A percentile compares a stretch with the other conserved stretches of the same genome.
These are phyloP conservation scores for Arachis stenosperma DNA, from an alignment of 306 rosid genomes.

Conservation along the genomic window DNA sequence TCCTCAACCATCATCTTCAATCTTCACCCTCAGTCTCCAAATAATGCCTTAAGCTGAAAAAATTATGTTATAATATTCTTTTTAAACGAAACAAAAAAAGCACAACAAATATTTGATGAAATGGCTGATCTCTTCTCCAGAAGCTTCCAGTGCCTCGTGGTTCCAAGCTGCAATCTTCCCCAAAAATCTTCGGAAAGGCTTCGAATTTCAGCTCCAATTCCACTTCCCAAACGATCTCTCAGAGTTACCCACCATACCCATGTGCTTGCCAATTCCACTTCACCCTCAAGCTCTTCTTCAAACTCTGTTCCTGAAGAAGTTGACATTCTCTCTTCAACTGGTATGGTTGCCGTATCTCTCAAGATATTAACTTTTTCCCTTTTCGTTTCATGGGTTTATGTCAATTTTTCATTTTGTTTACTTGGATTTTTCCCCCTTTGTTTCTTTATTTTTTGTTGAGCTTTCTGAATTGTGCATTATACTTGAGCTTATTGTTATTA, in stretches of 20 bases:
- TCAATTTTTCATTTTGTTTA: slow-evolving; percentile 29
- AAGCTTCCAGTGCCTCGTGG: slow-evolving; percentile 40
- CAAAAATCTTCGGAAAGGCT: slow-evolving; percentile 26
- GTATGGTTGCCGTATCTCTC: slow-evolving; percentile 44
- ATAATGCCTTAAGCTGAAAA: neutral
- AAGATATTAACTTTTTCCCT: slow-evolving; percentile 14
- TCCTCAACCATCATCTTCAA: slow-evolving; percentile 11
- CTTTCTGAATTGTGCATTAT: neutral
- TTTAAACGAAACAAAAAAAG: too few species aligned
- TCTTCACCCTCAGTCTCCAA: neutral
- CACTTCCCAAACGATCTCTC: slow-evolving; percentile 33
- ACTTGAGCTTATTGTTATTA: slow-evolving; percentile 35
- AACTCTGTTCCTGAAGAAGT: slow-evolving; percentile 43
- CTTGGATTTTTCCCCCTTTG: neutral
- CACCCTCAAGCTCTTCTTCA: slow-evolving; percentile 41
- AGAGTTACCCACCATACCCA: slow-evolving; percentile 33
- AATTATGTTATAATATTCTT: too few species aligned
- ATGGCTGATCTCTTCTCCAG: slow-evolving; percentile 47
- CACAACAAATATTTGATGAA: neutral
- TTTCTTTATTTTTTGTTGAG: neutral
- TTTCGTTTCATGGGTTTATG: slow-evolving; percentile 9
- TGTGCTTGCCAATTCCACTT: slow-evolving; percentile 37
- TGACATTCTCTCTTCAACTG: slow-evolving; percentile 48
- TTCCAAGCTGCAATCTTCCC: slow-evolving; percentile 33
- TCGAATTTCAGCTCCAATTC: slow-evolving; percentile 40